A percentile compares a stretch with the other conserved stretches of the same genome.
Conservation (phyloP, 2,329 filamentous ascomycete species). For the Cadophora luteo-olivacea region DNA sequence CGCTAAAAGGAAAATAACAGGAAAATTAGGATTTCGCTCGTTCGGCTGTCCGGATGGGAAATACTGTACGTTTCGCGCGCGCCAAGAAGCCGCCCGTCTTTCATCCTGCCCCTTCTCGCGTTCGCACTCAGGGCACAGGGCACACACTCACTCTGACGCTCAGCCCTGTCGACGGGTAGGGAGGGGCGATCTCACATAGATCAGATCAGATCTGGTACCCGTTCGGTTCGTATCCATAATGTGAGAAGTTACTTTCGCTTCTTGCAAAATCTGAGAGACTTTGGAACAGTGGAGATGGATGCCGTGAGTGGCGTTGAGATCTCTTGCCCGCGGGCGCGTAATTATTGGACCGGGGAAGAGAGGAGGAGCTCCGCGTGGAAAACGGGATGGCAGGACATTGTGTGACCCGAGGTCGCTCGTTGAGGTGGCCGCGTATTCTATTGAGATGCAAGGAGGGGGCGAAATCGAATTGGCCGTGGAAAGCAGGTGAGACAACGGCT, state of each 20-base stretch:
- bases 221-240: slow-evolving; percentile 9
- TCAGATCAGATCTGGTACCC: slow-evolving; percentile 27
- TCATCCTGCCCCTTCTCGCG: not conserved
- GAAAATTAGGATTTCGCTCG: too few species aligned
- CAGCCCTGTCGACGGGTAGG: slow-evolving; percentile 19
- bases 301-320: slow-evolving; percentile 1
- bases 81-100: too few species aligned
- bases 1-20: too few species aligned
- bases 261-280: not conserved
- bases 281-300: not conserved
- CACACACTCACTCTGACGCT: not conserved
- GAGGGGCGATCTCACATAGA: slow-evolving; percentile 14
- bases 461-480: not conserved
- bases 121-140: too few species aligned
- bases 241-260: slow-evolving; percentile 5
- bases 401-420: not conserved
- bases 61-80: not conserved
- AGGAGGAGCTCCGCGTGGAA: not conserved
- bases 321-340: not conserved
- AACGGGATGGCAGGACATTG: not conserved
- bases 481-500: slow-evolving; percentile 3
- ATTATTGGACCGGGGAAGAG: slow-evolving; percentile 1
- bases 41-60: too few species aligned
- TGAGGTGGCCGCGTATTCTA: not conserved
- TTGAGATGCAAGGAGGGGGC: slow-evolving; percentile 6